Evolutionary conservation across 164 flowering plant species (phyloP).

Genomic region (Magnolia officinalis): DNA sequence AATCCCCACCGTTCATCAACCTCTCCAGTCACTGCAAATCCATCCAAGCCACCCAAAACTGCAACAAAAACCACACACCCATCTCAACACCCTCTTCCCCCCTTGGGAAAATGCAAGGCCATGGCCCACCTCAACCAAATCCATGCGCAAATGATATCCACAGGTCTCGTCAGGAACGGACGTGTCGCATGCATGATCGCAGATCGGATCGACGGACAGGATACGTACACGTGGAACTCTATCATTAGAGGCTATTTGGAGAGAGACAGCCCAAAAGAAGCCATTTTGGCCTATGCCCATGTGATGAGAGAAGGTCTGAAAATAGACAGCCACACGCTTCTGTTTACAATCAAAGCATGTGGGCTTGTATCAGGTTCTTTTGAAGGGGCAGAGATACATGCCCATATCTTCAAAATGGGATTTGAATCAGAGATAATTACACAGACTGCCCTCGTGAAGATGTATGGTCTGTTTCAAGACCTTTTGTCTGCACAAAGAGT

Average conservation of each 20-base stretch:
- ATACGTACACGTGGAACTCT: constrained; percentile 39
- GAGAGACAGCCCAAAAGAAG: constrained; percentile 19
- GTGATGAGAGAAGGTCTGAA: constrained; percentile 21
- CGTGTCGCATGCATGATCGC: no score
- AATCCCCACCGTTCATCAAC: not conserved
- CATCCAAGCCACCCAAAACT: not conserved
- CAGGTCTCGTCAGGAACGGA: constrained; percentile 25
- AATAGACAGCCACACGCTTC: constrained; percentile 28
- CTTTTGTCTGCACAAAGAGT: constrained; percentile 16
- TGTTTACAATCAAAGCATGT: constrained; percentile 33
- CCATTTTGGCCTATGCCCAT: constrained; percentile 28
- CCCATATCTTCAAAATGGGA: constrained; percentile 31
- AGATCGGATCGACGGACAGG: constrained; percentile 19
- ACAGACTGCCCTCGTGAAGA: constrained; percentile 26
- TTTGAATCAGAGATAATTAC: constrained; percentile 25
- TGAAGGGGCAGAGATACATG: constrained; percentile 29
- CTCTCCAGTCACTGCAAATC: not conserved
- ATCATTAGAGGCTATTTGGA: constrained; percentile 34
- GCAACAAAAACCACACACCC: not conserved
- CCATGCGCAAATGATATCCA: constrained; percentile 29
- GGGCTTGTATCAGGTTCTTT: constrained; percentile 9
- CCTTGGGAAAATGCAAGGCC: constrained; percentile 23
- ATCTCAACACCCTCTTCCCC: constrained; percentile 6
- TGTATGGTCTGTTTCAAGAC: constrained; percentile 31
- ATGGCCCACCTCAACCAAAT: constrained; percentile 28